Percentiles rank a stretch among this genome's conserved stretches.
phyloP scores from a whole-genome alignment of 495 filamentous ascomycete genomes.

The Penicillium canescens region DNA sequence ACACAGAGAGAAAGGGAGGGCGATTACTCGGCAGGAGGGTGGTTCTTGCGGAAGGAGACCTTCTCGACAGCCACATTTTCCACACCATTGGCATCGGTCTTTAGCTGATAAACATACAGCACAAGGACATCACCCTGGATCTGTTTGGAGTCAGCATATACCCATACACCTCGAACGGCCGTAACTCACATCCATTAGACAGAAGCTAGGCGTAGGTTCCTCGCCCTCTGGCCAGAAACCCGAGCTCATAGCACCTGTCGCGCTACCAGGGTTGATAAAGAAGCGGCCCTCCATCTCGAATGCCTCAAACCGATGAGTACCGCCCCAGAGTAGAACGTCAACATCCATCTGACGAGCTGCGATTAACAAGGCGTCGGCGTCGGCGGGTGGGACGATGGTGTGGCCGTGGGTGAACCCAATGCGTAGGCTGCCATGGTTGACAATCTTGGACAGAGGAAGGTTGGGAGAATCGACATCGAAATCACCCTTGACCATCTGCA shows the following conservation, averaged over 20 bases:
- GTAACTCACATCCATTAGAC: conserved; percentile 93
- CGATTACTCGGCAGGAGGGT: conserved; percentile 33
- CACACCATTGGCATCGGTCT: conserved; percentile 81
- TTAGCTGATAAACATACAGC: conserved; percentile 95
- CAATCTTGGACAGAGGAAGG: conserved; percentile 87
- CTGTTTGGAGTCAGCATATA: conserved; percentile 42
- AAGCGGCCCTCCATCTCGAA: conserved; percentile 99
- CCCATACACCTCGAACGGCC: too few relatives aligned
- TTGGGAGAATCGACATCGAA: conserved; percentile 92
- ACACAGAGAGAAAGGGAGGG: conserved; percentile 25
- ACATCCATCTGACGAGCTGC: conserved; percentile 95
- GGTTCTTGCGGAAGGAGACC: conserved; percentile 92
- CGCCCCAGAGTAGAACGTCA: conserved; percentile 94
- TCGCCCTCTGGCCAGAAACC: conserved; percentile 72
- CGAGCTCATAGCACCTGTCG: conserved; percentile 78
- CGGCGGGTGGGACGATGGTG: conserved; percentile 86
- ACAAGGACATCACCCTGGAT: conserved; percentile 97
- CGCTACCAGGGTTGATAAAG: conserved; percentile 97
- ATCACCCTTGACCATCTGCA: conserved; percentile 92
- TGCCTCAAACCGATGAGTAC: conserved; percentile 96
- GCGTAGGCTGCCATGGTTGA: conserved; percentile 87
- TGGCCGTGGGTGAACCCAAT: conserved; percentile 98
- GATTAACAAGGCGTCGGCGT: conserved; percentile 88
- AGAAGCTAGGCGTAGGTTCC: conserved; percentile 91
- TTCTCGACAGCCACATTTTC: conserved; percentile 97